Evolutionary conservation across 345 rosid species (phyloP), one percentile per base, ranked within the genome.

Genomic region (Syzygium aqueum): DNA sequence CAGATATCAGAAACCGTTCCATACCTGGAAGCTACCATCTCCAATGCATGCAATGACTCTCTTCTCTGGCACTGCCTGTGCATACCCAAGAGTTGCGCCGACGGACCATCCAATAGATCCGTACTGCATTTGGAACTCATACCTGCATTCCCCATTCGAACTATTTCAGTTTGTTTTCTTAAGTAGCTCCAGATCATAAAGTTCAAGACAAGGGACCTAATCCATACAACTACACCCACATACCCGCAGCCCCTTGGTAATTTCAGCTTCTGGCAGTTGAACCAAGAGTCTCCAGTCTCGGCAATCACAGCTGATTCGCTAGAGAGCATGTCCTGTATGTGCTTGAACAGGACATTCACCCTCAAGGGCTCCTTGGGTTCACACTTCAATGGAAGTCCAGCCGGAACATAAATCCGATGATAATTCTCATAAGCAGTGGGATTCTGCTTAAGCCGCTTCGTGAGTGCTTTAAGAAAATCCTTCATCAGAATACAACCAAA

Each of bases 81-180:
- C 97, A 90, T 95, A 95, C 30, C 98, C 98, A 30, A 95, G 95
- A 23, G 96, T 94, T 7, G 96, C 98, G 59, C 98, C 98, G 51
- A 95, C 95, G 0, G 98, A 95, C 98, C 98, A 95, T 22, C 98
- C 98, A 86, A 95, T 95, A 17, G 98, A 95, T 87, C 98, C 98
- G 85, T 95, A 95, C 86, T 95, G 98, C 98, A 95, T 94, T 90
- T 95, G 97, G 90, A 95, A 95, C 88, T 95, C 98, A 90, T 95
- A 95, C 88, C 96, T 94, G 89, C 89, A 87, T 73, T 86, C 17
- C 84, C 85, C 11, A 19, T 51, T 86, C 65, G 28, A 82, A 11
- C 85, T 82, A 21, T 53, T 59, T 19, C 11, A 51, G 59, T 51
- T 54, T 13, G 61, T 22, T 19, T 6, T 46, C 59, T 54, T 17